A percentile compares a stretch with the other conserved stretches of the same genome.
Evolutionary conservation across 73 alveolate genomes (phyloP).

Genomic region (Effrenium voratum): DNA sequence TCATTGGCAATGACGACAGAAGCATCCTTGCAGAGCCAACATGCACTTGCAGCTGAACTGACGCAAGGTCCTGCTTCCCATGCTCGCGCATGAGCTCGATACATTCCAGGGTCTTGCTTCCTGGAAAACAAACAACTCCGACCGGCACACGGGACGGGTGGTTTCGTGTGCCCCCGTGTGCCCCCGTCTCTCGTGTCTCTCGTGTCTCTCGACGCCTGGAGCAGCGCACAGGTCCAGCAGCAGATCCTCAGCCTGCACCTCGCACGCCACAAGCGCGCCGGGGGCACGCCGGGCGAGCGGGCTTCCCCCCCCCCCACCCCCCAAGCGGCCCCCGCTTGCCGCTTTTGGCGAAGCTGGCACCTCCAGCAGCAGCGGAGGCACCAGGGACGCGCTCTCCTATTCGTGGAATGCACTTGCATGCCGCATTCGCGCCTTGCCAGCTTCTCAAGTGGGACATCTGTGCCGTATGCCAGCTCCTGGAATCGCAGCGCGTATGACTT

Average conservation of each 20-base stretch:
- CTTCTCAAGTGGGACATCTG: neutral
- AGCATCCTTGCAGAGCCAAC: neutral
- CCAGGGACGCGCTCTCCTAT: constrained; percentile 99
- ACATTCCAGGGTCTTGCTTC: constrained; percentile 98
- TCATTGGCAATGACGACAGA: constrained; percentile 73
- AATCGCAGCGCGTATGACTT: constrained; percentile 72
- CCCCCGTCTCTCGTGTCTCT: no score
- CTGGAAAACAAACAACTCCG: constrained; percentile 88
- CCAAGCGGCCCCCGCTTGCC: no score
- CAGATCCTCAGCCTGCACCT: constrained; percentile 88
- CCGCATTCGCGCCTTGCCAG: no score
- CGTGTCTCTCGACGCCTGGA: constrained; percentile 99
- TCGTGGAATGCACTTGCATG: no score
- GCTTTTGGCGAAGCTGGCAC: constrained; percentile 94
- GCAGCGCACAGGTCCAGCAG: constrained; percentile 99
- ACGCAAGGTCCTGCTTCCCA: neutral
- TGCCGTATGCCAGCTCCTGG: constrained; percentile 26
- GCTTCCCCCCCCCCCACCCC: no score
- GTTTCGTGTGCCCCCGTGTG: no score
- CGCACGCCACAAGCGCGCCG: neutral
- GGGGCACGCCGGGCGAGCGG: no score
- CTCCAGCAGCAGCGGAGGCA: constrained; percentile 99
- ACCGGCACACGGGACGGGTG: constrained; percentile 97
- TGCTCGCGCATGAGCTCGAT: constrained; percentile 96
- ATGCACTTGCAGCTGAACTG: neutral